Evolutionary conservation across 495 filamentous ascomycete genomes (phyloP).

Genomic region (Talaromyces thailandensis): DNA sequence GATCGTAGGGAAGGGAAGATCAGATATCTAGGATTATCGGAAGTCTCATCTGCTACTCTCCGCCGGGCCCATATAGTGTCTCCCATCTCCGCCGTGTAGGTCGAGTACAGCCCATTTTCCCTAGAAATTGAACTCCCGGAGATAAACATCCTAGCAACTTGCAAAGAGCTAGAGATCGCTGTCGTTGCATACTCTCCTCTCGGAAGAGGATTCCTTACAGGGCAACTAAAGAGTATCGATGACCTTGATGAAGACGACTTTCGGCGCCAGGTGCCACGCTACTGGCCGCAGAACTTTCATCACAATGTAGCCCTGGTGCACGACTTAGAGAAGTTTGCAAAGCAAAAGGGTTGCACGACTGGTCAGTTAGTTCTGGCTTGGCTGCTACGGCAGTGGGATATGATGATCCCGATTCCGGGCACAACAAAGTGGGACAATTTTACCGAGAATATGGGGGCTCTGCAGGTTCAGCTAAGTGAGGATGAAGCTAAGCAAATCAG

Average conservation of each 20-base stretch:
- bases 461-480: conserved; percentile 29
- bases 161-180: conserved; percentile 31
- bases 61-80: conserved; percentile 27
- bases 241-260: conserved; percentile 25
- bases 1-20: conserved; percentile 36
- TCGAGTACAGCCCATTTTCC: conserved; percentile 35
- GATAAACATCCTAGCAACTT: conserved; percentile 7
- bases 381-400: conserved; percentile 40
- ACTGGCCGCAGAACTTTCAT: conserved; percentile 5
- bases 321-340: conserved; percentile 20
- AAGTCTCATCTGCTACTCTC: conserved; percentile 24
- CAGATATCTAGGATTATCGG: conserved; percentile 40
- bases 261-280: neutral
- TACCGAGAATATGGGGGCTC: conserved; percentile 39
- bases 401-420: conserved; percentile 46
- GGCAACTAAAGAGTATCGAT: conserved; percentile 27
- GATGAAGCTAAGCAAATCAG: conserved; percentile 37
- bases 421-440: conserved; percentile 41
- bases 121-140: conserved; percentile 31
- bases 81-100: conserved; percentile 28
- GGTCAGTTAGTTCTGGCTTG: conserved; percentile 22
- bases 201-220: conserved; percentile 50
- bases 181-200: conserved; percentile 54
- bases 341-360: conserved; percentile 13
- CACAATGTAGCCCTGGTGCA: neutral